Conservation (phyloP, 179 eudicot species). For the Sideroxylon spinosum region DNA sequence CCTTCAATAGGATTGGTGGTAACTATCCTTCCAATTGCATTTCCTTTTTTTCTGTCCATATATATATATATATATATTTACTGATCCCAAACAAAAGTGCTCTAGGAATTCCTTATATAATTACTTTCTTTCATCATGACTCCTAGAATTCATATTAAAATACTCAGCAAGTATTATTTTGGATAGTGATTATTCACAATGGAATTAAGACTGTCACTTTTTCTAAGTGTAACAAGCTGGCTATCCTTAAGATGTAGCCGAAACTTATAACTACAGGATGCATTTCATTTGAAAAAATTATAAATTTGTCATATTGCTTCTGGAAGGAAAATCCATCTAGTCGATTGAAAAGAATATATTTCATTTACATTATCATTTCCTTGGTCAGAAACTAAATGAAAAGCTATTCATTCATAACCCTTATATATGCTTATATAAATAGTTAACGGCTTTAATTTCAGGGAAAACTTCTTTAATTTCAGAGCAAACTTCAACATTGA, state of each 20-base stretch:
- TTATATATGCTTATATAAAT: too few relatives aligned
- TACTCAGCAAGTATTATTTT: background rate
- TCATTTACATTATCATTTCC: background rate
- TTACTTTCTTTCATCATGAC: background rate
- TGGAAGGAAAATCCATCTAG: background rate
- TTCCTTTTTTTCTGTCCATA: too few relatives aligned
- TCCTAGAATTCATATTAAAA: background rate
- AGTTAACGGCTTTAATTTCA: too few relatives aligned
- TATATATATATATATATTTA: too few relatives aligned
- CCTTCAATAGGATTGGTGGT: background rate
- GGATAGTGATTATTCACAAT: background rate
- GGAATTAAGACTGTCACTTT: background rate
- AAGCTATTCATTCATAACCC: too few relatives aligned
- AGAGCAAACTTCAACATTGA: conserved; percentile 19
- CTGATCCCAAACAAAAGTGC: background rate
- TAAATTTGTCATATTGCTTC: conserved; percentile 6
- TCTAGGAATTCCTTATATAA: background rate
- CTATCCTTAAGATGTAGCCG: background rate
- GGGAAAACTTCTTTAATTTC: conserved; percentile 1
- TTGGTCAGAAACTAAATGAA: too few relatives aligned
- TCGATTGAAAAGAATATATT: background rate
- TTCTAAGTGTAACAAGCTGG: background rate
- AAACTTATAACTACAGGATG: background rate
- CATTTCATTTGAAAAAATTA: background rate
- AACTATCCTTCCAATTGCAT: background rate